Evolutionary conservation across 768 basidiomycete species (phyloP), one percentile per base, ranked within the genome.

Genomic region (Leccinum ochraceum): DNA sequence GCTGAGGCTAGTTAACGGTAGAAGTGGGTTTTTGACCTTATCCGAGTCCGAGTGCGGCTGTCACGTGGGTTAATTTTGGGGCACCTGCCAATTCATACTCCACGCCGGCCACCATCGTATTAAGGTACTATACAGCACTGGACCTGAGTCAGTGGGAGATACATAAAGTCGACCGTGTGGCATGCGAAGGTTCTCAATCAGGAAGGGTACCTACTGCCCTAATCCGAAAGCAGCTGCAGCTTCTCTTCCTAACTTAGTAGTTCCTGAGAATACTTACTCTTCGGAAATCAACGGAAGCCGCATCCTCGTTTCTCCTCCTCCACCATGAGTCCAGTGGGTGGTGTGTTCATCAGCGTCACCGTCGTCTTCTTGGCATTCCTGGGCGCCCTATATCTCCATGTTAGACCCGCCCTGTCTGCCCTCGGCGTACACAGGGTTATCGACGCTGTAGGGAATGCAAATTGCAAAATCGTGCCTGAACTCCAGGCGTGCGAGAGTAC

Each of bases 401-500:
- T 86, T 3, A 79, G 77, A 57, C 82, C 84, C 0, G 62, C 79
- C 1, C 71, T 89, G 32, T 58, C 65, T 28, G 65, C 69, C 1
- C 52, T 72, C 5, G 87, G 87, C 1, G 64, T 79, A 22, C 80
- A 79, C 32, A 80, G 85, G 30, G 67, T 69, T 37, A 64, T 86
- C 11, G 66, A 79, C 52, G 55, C 80, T 0, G 60, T 84, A 4
- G 83, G 83, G 17, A 84, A 84, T 66, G 64, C 68, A 1, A 60
- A 79, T 36, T 89, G 89, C 71, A 78, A 66, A 24, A 72, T 68
- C 1, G 74, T 88, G 17, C 78, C 81, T 6, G 79, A 81, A n/a
- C 71, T 89, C 20, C 74, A 84, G 60, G 88, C 86, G 24, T 90
- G 88, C 64, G 88, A 90, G 75, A 88, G 88, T 87, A 66, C 26